These are phyloP conservation scores for Dactylellina drechsleri DNA, from an alignment of 2,329 filamentous ascomycete species.

Conservation along the genomic window DNA sequence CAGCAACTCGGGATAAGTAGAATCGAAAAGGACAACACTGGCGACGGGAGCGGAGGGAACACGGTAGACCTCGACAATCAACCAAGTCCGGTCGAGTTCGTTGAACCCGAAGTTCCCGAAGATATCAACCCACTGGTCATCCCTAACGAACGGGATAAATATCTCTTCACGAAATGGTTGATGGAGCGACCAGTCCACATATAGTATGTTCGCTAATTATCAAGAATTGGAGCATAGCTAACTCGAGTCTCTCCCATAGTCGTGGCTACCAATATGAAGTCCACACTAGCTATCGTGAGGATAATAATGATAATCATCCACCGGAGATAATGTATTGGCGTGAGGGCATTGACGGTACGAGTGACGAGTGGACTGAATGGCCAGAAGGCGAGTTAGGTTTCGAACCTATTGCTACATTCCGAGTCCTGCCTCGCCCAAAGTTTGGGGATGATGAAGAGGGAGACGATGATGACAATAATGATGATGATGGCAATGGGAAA, in stretches of 20 bases:
- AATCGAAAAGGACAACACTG: not conserved
- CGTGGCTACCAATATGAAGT: constrained; percentile 50
- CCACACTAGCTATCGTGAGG: constrained; percentile 36
- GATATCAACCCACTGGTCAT: constrained; percentile 34
- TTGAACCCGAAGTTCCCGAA: constrained; percentile 21
- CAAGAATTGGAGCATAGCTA: not conserved
- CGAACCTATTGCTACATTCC: constrained; percentile 45
- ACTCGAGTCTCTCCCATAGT: constrained; percentile 21
- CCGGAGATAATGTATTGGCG: constrained; percentile 48
- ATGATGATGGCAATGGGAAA: not conserved
- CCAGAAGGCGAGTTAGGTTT: constrained; percentile 27
- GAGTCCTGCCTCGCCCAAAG: constrained; percentile 2
- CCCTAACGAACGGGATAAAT: constrained; percentile 47
- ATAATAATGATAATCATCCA: constrained; percentile 28
- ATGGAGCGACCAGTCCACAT: constrained; percentile 38
- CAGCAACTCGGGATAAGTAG: constrained; percentile 44
- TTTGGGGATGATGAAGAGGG: constrained; percentile 10
- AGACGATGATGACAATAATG: constrained; percentile 11
- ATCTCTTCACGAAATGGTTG: constrained; percentile 53
- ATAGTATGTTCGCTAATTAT: constrained; percentile 24
- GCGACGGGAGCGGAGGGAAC: not conserved
- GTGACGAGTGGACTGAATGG: constrained; percentile 49
- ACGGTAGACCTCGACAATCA: no score
- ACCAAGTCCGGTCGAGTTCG: constrained; percentile 9
- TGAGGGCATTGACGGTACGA: constrained; percentile 26